Evolutionary conservation across 2,329 filamentous ascomycete species (phyloP), one percentile per base, ranked within the genome.

Genomic region (Plectosphaerella cucumerina): DNA sequence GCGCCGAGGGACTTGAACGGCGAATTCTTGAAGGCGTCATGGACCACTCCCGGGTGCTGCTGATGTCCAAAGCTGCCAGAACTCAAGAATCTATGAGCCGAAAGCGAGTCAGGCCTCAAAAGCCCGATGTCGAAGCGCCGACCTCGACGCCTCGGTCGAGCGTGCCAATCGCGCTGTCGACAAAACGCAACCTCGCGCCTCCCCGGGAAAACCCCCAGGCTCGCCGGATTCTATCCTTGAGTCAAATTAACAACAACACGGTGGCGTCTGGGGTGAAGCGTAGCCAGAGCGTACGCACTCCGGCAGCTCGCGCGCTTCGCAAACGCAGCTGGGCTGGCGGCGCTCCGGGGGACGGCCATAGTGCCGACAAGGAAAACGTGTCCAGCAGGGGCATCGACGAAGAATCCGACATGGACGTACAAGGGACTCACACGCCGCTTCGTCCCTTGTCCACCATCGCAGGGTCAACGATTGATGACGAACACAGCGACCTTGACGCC

Each of bases 11-110:
- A 4, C 77, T 99, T 21, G 94, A 99, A 71, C 88, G 92, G 48
- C 86, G 94, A 22, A 96, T 99, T 59, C 74, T 99, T 31, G 93
- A 97, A 58, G 92, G 93, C 22, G 90, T 97, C 56, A 95, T 99
- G 72, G 92, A 97, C 60, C 93, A 97, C 66, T 97, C 93, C 18
- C 87, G 93, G 6, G 85, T 93, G 22, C 78, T 97, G n/a, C 81
- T 97, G 52, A 88, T 94, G 74, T 76, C 84, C 58, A 86, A 89
- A 71, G 72, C 80, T 4, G 72, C 67, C 58, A 76, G 74, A 59
- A 70, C 74, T 11, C 69, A 69, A 6, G 80, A 83, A 49, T 70
- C 74, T 53, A 83, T 84, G 80, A 82, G 70, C 64, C 77, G 80
- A 47, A 84, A 84, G 68, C 74, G 81, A 8, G 73, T 75, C 51